A percentile compares a stretch with the other conserved stretches of the same genome.
Evolutionary conservation across 805 yeast species (phyloP).

Genomic region (Dipodascus geniculatus): DNA sequence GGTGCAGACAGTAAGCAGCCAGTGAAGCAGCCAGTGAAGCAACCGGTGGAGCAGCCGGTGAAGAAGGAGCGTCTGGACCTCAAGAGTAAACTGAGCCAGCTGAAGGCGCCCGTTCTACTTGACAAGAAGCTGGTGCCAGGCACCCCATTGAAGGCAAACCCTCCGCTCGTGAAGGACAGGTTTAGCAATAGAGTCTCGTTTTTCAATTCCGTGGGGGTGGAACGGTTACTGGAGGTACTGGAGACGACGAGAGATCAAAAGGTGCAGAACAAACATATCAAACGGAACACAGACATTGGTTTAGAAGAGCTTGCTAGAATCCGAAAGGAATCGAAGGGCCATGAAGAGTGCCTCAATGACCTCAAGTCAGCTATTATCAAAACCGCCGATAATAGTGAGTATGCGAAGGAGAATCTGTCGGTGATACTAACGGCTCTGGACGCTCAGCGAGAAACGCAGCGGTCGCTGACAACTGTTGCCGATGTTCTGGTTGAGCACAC

Average conservation of each 20-base stretch:
- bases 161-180: background rate
- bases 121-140: background rate
- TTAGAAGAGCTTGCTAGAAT: background rate
- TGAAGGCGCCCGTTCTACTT: background rate
- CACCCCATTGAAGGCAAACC: background rate
- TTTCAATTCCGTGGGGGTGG: background rate
- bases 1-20: too few relatives aligned
- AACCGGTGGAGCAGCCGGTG: too few relatives aligned
- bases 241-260: background rate
- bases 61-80: too few relatives aligned
- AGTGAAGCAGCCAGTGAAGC: too few relatives aligned
- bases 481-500: background rate
- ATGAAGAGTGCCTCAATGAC: background rate
- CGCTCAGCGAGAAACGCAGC: background rate
- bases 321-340: background rate
- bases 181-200: background rate
- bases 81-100: background rate
- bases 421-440: background rate
- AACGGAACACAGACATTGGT: background rate
- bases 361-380: background rate
- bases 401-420: background rate
- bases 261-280: background rate
- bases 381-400: background rate
- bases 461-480: background rate
- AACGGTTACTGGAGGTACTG: background rate